Percentiles rank a stretch among this genome's conserved stretches.
Conservation (phyloP, 2,329 filamentous ascomycete genomes). For the Trichoderma sp. region DNA sequence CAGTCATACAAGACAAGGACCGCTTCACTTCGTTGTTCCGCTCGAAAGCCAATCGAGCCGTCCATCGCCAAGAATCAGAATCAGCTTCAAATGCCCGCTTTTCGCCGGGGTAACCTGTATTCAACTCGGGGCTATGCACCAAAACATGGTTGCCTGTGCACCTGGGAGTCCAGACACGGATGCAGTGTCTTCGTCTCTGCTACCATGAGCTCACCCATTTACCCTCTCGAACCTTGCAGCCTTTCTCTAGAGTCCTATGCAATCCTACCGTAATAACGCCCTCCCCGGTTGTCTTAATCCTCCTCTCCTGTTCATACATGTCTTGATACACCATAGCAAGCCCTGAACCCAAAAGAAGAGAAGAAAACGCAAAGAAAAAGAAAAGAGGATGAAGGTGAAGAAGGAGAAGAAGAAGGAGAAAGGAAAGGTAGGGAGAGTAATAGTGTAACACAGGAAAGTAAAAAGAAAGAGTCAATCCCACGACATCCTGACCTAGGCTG, state of each 20-base stretch:
- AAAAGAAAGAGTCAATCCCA: slow-evolving; percentile 3
- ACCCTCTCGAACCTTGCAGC: slow-evolving; percentile 12
- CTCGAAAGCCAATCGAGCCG: not conserved
- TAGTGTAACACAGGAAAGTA: slow-evolving; percentile 6
- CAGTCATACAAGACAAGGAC: not conserved
- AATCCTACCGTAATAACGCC: slow-evolving; percentile 6
- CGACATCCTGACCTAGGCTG: slow-evolving; percentile 17
- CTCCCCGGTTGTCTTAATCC: slow-evolving; percentile 2
- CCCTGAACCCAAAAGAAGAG: not conserved
- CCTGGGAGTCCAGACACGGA: not conserved
- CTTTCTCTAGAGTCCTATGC: slow-evolving; percentile 15
- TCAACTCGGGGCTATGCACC: slow-evolving; percentile 15
- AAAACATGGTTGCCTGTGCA: slow-evolving; percentile 9
- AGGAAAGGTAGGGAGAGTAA: slow-evolving; percentile 14
- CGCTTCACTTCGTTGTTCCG: not conserved
- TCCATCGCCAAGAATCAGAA: not conserved
- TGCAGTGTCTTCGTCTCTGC: not conserved
- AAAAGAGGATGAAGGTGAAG: not conserved
- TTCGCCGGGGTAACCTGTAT: slow-evolving; percentile 19
- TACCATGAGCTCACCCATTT: slow-evolving; percentile 7
- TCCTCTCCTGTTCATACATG: slow-evolving; percentile 18
- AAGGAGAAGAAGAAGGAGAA: not conserved
- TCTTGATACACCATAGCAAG: slow-evolving; percentile 13
- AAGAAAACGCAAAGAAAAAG: slow-evolving; percentile 7
- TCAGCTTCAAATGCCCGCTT: slow-evolving; percentile 11